Evolutionary conservation across 2,329 filamentous ascomycete genomes (phyloP), one percentile per base, ranked within the genome.

Genomic region (Aspergillus alliaceus): DNA sequence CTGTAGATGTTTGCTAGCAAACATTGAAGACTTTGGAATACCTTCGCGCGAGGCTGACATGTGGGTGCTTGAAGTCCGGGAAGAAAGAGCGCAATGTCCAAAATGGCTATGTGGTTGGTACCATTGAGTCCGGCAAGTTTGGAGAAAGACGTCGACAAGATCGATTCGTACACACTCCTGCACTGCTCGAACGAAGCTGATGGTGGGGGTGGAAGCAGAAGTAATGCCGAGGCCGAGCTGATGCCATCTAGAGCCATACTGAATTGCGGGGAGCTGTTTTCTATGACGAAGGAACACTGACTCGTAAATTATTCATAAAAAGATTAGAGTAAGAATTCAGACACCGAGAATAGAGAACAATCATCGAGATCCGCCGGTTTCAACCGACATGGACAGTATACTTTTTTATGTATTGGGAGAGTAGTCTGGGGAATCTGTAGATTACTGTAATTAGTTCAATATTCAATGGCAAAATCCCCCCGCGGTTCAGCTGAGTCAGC

Each of bases 1-100:
- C 87, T 86, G 80, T 98, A 98, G 24, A 96, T 71, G 25, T 84
- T 84, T 2, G 90, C 89, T 22, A 97, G 76, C 5, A 93, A 79
- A n/a, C 82, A 80, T 73, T 96, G 91, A 0, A 87, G 83, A n/a
- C 82, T 76, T 32, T 80, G 70, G 82, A 92, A 96, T 18, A 84
- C 78, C 46, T 84, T 77, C 24, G 82, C 78, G 64, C 83, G 81
- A 46, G 83, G 79, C 29, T 76, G 74, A 22, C 77, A 75, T 24
- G 79, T 76, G 31, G 76, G 75, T 20, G 83, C 81, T 47, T 80
- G 76, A 12, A 92, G 80, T 51, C 88, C 79, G 2, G 87, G 84
- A 48, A 84, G 83, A 2, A 84, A 82, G 35, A 96, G 72, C 2
- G 86, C 89, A 65, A 86, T 77, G 52, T 87, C 84, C 31, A 87